phyloP scores from a whole-genome alignment of 2,329 filamentous ascomycete species.

The Sporothrix pallida region DNA sequence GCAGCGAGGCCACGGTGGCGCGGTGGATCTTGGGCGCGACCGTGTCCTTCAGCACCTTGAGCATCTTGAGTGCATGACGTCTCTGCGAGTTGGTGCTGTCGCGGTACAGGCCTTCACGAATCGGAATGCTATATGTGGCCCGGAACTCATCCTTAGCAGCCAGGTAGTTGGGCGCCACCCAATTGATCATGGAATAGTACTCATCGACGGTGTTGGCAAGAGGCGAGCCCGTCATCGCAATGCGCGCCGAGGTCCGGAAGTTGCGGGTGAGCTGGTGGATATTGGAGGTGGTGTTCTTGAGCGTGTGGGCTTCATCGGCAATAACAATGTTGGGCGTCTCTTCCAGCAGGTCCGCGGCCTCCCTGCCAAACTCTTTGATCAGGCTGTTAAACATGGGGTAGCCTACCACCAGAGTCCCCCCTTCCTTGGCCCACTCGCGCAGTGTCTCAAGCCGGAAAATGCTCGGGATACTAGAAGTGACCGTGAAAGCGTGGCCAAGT shows the following conservation, averaged over 20 bases:
- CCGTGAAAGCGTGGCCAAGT: slow-evolving; percentile 62
- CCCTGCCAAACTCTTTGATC: slow-evolving; percentile 1
- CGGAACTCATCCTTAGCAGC: slow-evolving; percentile 72
- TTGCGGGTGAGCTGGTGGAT: slow-evolving; percentile 59
- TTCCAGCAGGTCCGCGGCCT: slow-evolving; percentile 22
- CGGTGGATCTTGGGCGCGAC: slow-evolving; percentile 81
- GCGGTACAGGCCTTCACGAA: slow-evolving; percentile 70
- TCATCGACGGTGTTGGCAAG: slow-evolving; percentile 83
- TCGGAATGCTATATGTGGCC: slow-evolving; percentile 72
- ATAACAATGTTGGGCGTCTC: slow-evolving; percentile 73
- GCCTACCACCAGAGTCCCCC: slow-evolving; percentile 78
- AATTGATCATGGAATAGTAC: slow-evolving; percentile 86
- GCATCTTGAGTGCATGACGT: slow-evolving; percentile 66
- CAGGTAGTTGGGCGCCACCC: slow-evolving; percentile 81
- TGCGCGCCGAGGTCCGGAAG: slow-evolving; percentile 72
- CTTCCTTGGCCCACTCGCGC: slow-evolving; percentile 63
- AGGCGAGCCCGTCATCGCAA: slow-evolving; percentile 87
- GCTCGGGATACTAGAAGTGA: slow-evolving; percentile 53
- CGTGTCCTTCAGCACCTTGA: slow-evolving; percentile 72
- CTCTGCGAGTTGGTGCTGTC: slow-evolving; percentile 66
- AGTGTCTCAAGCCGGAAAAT: slow-evolving; percentile 55
- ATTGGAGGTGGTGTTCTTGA: slow-evolving; percentile 69
- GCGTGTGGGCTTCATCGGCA: slow-evolving; percentile 81
- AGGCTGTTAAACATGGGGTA: slow-evolving; percentile 67
- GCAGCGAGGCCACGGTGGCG: slow-evolving; percentile 68